phyloP scores from a whole-genome alignment of 331 rosid species.

The Malus hybrid region DNA sequence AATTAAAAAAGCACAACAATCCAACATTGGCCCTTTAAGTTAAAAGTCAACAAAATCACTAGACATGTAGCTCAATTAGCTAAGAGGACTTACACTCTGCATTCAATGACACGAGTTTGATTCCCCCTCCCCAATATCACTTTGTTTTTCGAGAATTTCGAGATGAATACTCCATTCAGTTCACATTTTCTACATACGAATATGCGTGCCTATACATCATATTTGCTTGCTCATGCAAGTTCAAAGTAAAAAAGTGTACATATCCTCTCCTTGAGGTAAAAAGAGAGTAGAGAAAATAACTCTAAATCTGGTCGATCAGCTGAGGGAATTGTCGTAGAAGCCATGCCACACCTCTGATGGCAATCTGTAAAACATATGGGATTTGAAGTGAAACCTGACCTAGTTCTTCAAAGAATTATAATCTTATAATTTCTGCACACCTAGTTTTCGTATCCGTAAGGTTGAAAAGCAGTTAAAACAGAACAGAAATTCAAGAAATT shows the following conservation, averaged over 20 bases:
- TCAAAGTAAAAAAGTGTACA: neutral
- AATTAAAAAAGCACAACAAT: no score
- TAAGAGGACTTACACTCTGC: no score
- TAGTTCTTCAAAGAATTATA: neutral
- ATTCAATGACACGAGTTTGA: no score
- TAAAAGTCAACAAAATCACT: no score
- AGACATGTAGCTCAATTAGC: no score
- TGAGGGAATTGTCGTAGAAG: conserved; percentile 75
- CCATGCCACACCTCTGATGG: conserved; percentile 74
- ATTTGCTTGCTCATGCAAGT: neutral
- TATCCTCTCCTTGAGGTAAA: neutral
- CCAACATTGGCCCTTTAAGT: no score
- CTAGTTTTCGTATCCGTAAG: neutral
- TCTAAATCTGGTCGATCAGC: conserved; percentile 46
- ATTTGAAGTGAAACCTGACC: neutral
- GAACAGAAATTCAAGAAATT: neutral
- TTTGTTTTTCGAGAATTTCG: no score
- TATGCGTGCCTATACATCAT: neutral
- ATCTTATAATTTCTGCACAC: neutral
- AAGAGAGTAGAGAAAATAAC: neutral
- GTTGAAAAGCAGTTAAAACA: neutral
- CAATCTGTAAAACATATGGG: conserved; percentile 30
- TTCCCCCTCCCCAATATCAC: no score
- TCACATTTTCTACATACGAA: neutral
- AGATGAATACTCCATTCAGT: neutral